A percentile compares a stretch with the other conserved stretches of the same genome.
These are phyloP conservation scores for Penicillium polonicum DNA, from an alignment of 2,329 filamentous ascomycete species.

Conservation along the genomic window DNA sequence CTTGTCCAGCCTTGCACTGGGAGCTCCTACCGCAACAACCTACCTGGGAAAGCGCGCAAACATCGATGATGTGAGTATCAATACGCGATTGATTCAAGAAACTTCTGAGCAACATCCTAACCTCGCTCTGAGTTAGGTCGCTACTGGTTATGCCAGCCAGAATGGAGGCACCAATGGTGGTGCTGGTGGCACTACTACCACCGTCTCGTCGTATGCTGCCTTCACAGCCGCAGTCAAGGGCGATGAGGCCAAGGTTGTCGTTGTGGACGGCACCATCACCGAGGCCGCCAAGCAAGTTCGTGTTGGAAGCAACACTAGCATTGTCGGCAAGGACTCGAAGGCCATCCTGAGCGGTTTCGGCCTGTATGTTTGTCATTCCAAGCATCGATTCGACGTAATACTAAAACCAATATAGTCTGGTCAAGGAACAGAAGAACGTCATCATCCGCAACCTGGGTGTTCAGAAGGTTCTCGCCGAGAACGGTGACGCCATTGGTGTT, in stretches of 20 bases:
- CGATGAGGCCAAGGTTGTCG: conserved; percentile 47
- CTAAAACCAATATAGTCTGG: conserved; percentile 45
- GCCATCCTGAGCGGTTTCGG: conserved; percentile 54
- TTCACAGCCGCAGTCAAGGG: conserved; percentile 53
- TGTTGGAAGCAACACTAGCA: conserved; percentile 52
- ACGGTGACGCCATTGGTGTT: conserved; percentile 61
- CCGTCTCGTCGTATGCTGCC: conserved; percentile 52
- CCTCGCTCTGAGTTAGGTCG: conserved; percentile 11
- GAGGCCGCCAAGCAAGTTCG: conserved; percentile 45
- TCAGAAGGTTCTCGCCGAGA: conserved; percentile 54
- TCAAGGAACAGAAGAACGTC: conserved; percentile 58
- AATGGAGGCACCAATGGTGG: conserved; percentile 58
- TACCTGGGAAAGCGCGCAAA: conserved; percentile 27
- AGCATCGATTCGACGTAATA: conserved; percentile 24
- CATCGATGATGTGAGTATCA: conserved; percentile 26
- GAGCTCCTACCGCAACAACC: conserved; percentile 27
- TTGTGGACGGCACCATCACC: conserved; percentile 49
- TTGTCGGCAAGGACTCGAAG: conserved; percentile 53
- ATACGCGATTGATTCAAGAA: not conserved
- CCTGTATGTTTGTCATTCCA: conserved; percentile 18
- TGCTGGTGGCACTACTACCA: conserved; percentile 54
- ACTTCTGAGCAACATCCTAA: not conserved
- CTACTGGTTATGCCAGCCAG: conserved; percentile 48
- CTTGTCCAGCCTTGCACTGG: conserved; percentile 27
- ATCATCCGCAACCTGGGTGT: conserved; percentile 64